Conservation (phyloP, 140 eudicot genomes). For the Eryngium alpinum region DNA sequence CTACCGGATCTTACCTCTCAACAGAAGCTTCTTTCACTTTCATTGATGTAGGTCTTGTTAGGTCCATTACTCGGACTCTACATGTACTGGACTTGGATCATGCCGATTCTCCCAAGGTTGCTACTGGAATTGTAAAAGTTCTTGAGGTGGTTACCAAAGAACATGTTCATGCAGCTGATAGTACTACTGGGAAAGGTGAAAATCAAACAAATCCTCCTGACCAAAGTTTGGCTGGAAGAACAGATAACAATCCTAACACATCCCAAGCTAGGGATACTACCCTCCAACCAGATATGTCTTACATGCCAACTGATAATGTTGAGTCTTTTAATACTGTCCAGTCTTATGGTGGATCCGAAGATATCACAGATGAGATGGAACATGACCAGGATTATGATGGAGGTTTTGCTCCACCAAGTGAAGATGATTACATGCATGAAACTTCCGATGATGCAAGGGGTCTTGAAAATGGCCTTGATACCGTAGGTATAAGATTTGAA, state of each 20-base stretch:
- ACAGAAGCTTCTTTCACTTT: conserved; percentile 91
- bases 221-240: conserved; percentile 33
- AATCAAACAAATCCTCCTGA: conserved; percentile 53
- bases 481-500: conserved; percentile 79
- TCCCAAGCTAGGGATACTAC: conserved; percentile 47
- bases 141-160: conserved; percentile 87
- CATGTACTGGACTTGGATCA: conserved; percentile 80
- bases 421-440: conserved; percentile 95
- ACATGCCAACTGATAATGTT: conserved; percentile 37
- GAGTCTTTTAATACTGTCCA: conserved; percentile 53
- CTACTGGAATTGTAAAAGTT: conserved; percentile 73
- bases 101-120: conserved; percentile 70
- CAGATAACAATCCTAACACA: conserved; percentile 30
- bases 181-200: conserved; percentile 43
- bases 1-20: conserved; percentile 73
- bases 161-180: conserved; percentile 79
- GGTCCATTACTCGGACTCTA: conserved; percentile 55
- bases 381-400: conserved; percentile 95
- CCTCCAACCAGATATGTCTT: conserved; percentile 44
- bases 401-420: conserved; percentile 61
- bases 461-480: conserved; percentile 68
- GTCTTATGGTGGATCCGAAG: conserved; percentile 76
- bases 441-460: conserved; percentile 59
- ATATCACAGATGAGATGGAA: conserved; percentile 89
- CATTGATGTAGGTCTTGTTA: conserved; percentile 83